Percentiles rank a stretch among this genome's conserved stretches.
These are phyloP conservation scores for Eucommia ulmoides DNA, from an alignment of 257 asterid species.

Conservation along the genomic window DNA sequence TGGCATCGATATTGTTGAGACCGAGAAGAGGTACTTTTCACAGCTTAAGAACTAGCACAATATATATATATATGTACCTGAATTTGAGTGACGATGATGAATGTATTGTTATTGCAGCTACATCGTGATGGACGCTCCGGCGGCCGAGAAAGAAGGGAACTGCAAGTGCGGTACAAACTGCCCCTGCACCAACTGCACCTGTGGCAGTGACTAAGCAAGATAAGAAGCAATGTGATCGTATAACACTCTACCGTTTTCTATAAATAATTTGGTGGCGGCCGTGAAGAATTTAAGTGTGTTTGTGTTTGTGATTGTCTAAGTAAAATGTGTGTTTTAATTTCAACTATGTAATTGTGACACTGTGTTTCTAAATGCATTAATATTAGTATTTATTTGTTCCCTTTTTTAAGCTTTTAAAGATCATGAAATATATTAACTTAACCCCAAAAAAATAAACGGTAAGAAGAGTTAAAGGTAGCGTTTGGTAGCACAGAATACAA, in stretches of 20 bases:
- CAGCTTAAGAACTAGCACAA: neutral
- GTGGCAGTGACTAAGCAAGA: constrained; percentile 20
- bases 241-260: too few species aligned
- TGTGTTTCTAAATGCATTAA: neutral
- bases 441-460: too few species aligned
- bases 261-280: too few species aligned
- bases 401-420: neutral
- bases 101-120: constrained; percentile 24
- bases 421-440: neutral
- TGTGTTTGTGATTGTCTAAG: too few species aligned
- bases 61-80: too few species aligned
- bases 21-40: constrained; percentile 13
- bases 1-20: constrained; percentile 21
- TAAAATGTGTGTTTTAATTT: neutral
- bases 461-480: too few species aligned
- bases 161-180: constrained; percentile 73
- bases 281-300: too few species aligned
- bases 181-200: constrained; percentile 48
- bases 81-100: neutral
- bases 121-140: constrained; percentile 28
- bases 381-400: neutral
- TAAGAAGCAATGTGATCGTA: neutral
- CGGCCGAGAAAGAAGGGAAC: constrained; percentile 23
- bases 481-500: too few species aligned
- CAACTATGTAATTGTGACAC: neutral